Evolutionary conservation across 305 asterid genomes (phyloP), one percentile per base, ranked within the genome.

Genomic region (Rubia peregrina): DNA sequence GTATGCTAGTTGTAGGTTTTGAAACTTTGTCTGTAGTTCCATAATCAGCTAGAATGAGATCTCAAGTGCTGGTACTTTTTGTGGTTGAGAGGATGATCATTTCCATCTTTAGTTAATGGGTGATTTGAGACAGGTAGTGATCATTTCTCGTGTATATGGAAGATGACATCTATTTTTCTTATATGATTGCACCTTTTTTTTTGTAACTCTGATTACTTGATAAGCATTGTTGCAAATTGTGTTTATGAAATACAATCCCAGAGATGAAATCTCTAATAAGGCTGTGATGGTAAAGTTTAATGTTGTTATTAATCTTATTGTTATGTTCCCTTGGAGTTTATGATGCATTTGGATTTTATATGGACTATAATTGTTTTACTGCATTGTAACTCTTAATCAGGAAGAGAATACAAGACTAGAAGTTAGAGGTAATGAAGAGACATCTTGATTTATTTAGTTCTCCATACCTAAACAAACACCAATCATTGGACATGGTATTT

Each of bases 41-140:
- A 19, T 55, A 68, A 62, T 61, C 80, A 95, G 99, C 97, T 80
- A 95, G 87, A 89, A 90, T 85, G 93, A 97, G 97, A 75, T 87
- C 98, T 68, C 98, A 92, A 83, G 97, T 95, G 17, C 83, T 95
- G 71, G 98, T 95, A 69, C 98, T 97, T 95, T 91, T 82, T 90
- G 99, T 68, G 99, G 98, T 71, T 89, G 92, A 17, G 99, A 95
- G 87, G 99, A 95, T 81, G 83, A 80, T 76, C 93, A 79, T 41
- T 94, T 97, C 33, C 96, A 95, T 92, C 99, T 95, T 79, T 92
- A 95, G 77, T 77, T 95, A 83, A 95, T 95, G 99, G 99, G 98
- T 74, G 99, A 92, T 79, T 82, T 95, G 90, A 98, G 99, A 63
- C 99, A 95, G 92, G 99, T 90, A 76, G 67, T 53, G 68, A 40